Conservation (phyloP, 148 eudicot species). For the Euryodendron excelsum region DNA sequence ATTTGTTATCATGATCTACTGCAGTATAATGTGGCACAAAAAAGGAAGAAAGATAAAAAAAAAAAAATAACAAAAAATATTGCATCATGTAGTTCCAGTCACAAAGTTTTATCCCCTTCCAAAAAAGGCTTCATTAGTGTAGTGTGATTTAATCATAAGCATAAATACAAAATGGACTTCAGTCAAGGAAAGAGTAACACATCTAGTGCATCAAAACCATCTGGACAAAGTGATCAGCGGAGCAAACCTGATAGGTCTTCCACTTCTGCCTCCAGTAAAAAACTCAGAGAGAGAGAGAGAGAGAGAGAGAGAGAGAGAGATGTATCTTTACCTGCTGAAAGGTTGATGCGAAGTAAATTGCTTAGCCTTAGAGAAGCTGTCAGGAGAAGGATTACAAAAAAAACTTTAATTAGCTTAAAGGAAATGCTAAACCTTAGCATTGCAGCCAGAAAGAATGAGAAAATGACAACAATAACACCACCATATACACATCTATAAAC, state of each 20-base stretch:
- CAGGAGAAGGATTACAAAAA: constrained; percentile 9
- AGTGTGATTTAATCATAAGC: background rate
- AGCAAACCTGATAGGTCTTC: background rate
- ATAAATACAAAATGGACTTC: too few species aligned
- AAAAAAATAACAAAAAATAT: background rate
- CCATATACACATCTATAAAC: background rate
- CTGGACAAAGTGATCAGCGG: background rate
- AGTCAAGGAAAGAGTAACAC: background rate
- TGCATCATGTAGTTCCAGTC: background rate
- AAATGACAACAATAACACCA: background rate
- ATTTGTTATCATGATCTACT: background rate
- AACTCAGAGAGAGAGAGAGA: background rate
- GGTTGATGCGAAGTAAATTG: constrained; percentile 29
- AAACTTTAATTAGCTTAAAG: constrained; percentile 4
- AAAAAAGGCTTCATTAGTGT: background rate
- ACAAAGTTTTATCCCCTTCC: background rate
- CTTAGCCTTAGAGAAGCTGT: constrained; percentile 51
- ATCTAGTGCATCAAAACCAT: background rate
- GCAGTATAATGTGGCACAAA: background rate
- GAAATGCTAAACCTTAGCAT: background rate
- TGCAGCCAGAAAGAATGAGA: background rate
- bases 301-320: constrained; percentile 6
- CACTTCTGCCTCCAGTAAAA: background rate
- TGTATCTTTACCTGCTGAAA: constrained; percentile 46
- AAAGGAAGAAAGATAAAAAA: background rate